Evolutionary conservation across 768 basidiomycete species (phyloP).

Genomic region (Daedaleopsis sinensis): DNA sequence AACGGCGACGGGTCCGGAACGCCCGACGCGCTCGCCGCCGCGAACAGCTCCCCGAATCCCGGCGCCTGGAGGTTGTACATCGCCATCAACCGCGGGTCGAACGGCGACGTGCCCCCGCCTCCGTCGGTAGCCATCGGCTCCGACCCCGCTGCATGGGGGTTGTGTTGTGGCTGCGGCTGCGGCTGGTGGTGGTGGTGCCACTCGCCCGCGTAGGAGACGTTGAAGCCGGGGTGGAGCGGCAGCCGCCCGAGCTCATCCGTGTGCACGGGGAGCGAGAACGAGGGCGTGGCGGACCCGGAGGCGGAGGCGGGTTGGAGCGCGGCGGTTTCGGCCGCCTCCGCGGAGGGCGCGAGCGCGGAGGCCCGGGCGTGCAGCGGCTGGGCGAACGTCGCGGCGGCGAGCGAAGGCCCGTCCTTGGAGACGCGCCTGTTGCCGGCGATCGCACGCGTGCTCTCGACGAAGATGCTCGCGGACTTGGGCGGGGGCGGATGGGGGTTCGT

Average conservation of each 20-base stretch:
- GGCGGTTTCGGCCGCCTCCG: conserved; percentile 1
- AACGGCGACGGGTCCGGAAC: conserved; percentile 2
- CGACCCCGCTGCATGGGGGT: no score
- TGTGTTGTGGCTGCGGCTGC: background rate
- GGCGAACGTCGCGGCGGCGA: conserved; percentile 14
- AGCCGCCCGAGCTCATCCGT: conserved; percentile 59
- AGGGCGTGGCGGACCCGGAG: conserved; percentile 20
- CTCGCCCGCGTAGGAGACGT: conserved; percentile 4
- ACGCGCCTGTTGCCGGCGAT: conserved; percentile 41
- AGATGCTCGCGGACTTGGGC: background rate
- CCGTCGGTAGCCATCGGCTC: no score
- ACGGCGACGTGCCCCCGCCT: background rate
- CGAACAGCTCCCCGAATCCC: conserved; percentile 30
- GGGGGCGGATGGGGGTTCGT: conserved; percentile 1
- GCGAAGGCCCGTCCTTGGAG: conserved; percentile 15
- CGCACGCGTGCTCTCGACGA: conserved; percentile 20
- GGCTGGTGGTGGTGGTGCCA: background rate
- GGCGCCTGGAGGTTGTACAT: conserved; percentile 26
- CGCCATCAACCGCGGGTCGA: conserved; percentile 22
- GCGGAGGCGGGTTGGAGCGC: background rate
- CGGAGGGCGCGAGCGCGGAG: background rate
- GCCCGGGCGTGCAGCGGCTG: conserved; percentile 11
- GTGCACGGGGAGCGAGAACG: conserved; percentile 53
- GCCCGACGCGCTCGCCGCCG: conserved; percentile 8
- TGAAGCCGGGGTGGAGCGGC: conserved; percentile 41